phyloP scores from a whole-genome alignment of 2,329 filamentous ascomycete species.

The Pseudogymnoascus sp. region DNA sequence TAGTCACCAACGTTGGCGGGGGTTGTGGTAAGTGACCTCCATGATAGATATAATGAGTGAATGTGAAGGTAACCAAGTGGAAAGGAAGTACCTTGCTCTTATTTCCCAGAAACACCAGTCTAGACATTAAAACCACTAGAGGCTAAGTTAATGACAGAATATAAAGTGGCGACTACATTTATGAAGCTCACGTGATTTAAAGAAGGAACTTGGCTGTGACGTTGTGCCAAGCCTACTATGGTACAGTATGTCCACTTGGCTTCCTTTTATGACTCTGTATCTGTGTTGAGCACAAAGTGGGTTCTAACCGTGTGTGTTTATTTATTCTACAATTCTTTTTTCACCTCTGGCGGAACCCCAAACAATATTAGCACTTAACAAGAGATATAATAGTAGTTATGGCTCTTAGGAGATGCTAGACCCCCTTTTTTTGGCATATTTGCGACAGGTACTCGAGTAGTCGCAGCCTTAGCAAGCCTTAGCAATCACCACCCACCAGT shows the following conservation, averaged over 20 bases:
- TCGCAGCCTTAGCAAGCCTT: background rate
- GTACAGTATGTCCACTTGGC: background rate
- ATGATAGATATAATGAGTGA: too few species aligned
- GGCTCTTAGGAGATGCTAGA: background rate
- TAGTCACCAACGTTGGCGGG: too few species aligned
- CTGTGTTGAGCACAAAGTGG: background rate
- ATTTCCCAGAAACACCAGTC: too few species aligned
- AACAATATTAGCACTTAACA: background rate
- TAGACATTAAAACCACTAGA: too few species aligned
- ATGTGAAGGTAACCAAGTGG: too few species aligned
- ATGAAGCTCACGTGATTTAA: too few species aligned
- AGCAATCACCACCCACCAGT: background rate
- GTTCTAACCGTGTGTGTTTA: background rate
- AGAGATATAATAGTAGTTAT: background rate
- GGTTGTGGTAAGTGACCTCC: background rate
- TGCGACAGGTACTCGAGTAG: background rate
- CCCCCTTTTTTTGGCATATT: background rate
- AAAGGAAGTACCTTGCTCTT: too few species aligned
- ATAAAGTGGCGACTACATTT: too few species aligned
- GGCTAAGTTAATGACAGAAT: too few species aligned
- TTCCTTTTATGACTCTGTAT: background rate
- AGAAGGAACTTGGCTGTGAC: background rate
- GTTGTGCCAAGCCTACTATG: background rate
- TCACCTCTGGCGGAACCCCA: background rate
- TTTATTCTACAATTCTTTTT: background rate